Base-by-base conservation (phyloP, 306 rosid species). In the Nissolia schottii region DNA sequence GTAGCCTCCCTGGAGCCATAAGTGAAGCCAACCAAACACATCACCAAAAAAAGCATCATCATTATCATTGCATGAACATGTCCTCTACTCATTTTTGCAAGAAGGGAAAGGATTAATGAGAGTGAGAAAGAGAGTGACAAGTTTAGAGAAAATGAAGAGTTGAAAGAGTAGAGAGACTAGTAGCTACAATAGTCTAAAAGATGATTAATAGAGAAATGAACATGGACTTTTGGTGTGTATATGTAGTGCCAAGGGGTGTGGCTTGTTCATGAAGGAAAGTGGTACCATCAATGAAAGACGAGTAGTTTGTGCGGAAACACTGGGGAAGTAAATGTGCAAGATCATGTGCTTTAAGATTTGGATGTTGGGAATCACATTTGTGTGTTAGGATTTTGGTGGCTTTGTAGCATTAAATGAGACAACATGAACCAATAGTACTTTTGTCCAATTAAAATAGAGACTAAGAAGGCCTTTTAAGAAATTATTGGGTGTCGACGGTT, bases 291-390 rank as follows among this genome's bases (percentile, higher is more conserved):
- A 75, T 43, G 79, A 67, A 73, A 69, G 69, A 53, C 35, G 34
- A 13, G 70, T 78, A 13, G 70, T 78, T 67, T 67, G 70, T 72
- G 77, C 60, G 83, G 76, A 78, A 70, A 63, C 83, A 83, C 27
- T 77, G 77, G 67, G 48, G 77, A 67, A 82, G 50, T 77, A 79
- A 84, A 82, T 78, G 84, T 75, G 84, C 78, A 55, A 76, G 75
- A 70, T 74, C 88, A 84, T 84, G 88, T 87, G 88, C 54, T 76
- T 77, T 77, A 56, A 67, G 76, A 82, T 84, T 64, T 71, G 48
- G 80, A 34, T 68, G 85, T 79, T 72, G 69, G 78, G 27, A 71
- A 22, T 45, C 67, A 53, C 32, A 46, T 49, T 49, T 71, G 45
- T 75, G 55, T 41, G 51, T 8, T 45, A 64, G 67, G 70, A 25